These are phyloP conservation scores for Halocafeteria seosinensis DNA, from an alignment of 108 stramenopile species.

Conservation along the genomic window DNA sequence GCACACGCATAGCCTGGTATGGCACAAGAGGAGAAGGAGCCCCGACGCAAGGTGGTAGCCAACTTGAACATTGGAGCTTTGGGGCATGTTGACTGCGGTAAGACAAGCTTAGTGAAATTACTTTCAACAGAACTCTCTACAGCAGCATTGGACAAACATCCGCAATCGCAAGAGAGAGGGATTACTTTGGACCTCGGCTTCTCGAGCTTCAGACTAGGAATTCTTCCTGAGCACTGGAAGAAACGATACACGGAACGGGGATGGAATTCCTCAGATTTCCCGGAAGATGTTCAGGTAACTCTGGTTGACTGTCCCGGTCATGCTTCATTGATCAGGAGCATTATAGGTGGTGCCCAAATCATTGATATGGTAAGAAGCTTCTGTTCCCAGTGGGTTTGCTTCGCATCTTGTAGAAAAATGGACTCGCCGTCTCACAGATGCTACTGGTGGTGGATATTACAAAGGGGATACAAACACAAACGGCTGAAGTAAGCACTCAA, in stretches of 20 bases:
- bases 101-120: constrained; percentile 84
- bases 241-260: neutral
- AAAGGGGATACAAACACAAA: constrained; percentile 95
- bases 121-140: constrained; percentile 75
- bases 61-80: constrained; percentile 91
- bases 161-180: constrained; percentile 74
- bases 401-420: neutral
- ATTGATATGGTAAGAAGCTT: constrained; percentile 39
- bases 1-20: too few relatives aligned
- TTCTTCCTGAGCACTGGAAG: neutral
- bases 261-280: neutral
- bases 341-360: constrained; percentile 91
- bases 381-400: neutral
- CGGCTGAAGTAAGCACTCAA: constrained; percentile 63
- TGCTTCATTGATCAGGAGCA: constrained; percentile 83
- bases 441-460: constrained; percentile 83
- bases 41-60: too few relatives aligned
- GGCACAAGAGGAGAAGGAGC: too few relatives aligned
- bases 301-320: constrained; percentile 98
- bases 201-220: constrained; percentile 58
- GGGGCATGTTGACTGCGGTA: constrained; percentile 92
- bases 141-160: constrained; percentile 86
- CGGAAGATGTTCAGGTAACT: constrained; percentile 46
- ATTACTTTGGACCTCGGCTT: constrained; percentile 96
- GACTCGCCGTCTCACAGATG: constrained; percentile 44